A percentile compares a stretch with the other conserved stretches of the same genome.
These are phyloP conservation scores for Phytopythium sindhum DNA, from an alignment of 352 stramenopile genomes.

Conservation along the genomic window DNA sequence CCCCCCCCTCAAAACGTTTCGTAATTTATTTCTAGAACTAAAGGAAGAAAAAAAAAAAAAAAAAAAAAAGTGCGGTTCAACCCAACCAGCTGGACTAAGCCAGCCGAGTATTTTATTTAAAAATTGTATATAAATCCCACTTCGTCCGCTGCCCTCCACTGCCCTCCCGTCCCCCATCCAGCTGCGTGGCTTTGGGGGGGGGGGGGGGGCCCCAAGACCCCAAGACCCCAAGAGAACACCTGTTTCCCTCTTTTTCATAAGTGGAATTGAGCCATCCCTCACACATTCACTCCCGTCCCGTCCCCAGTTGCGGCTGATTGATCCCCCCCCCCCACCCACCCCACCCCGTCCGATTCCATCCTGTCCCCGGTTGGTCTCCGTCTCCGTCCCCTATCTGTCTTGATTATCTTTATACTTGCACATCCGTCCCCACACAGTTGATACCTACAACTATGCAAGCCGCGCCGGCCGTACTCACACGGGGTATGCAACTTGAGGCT, in stretches of 20 bases:
- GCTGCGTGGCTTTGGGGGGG: too few relatives aligned
- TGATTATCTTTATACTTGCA: too few relatives aligned
- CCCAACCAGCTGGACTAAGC: background rate
- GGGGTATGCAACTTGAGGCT: conserved; percentile 61
- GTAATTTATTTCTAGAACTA: background rate
- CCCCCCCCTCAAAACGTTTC: background rate
- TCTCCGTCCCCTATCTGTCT: background rate
- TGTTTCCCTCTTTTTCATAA: background rate
- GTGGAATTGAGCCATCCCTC: background rate
- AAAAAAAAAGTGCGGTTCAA: background rate
- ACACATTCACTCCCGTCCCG: conserved; percentile 2
- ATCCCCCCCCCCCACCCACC: too few relatives aligned
- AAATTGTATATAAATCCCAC: background rate
- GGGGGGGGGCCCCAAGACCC: background rate
- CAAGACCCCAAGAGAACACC: background rate
- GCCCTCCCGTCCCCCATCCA: background rate
- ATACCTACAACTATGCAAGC: conserved; percentile 1
- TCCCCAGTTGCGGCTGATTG: too few relatives aligned
- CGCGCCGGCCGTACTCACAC: conserved; percentile 28
- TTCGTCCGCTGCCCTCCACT: background rate
- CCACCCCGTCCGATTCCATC: too few relatives aligned
- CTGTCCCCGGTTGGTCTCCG: too few relatives aligned
- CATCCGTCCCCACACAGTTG: background rate
- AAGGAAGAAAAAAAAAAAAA: background rate
- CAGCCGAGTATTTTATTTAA: background rate